Evolutionary conservation across 768 basidiomycete species (phyloP), one percentile per base, ranked within the genome.

Genomic region (Clitopilus passeckerianus): DNA sequence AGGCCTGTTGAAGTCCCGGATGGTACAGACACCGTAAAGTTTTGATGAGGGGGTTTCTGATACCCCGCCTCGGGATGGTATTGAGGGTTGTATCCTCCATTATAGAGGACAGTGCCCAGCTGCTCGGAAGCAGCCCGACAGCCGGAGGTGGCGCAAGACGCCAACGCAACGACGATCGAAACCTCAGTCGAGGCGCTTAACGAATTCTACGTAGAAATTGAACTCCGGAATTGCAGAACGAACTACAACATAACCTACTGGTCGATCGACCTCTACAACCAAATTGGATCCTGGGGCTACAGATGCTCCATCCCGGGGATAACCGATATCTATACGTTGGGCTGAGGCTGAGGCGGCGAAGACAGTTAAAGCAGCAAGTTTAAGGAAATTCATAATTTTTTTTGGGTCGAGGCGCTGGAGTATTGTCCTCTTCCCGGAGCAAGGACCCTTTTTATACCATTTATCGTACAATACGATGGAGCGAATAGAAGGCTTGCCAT

Each of bases 251-350:
- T 41, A 56, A 71, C 80, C n/a, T 66, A 84, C 83, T 5, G 80
- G 80, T 56, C 74, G 72, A 58, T 79, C 78, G 6, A 85, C 64
- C 60, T 81, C 77, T 1, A 84, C 77, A 5, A 67, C 74, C 27
- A 85, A 37, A 9, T 64, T 64, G 6, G 61, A 65, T 5, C 83
- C 83, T 23, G 76, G 61, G 8, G 34, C 53, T 9, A 84, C 71
- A 8, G 65, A 57, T 4, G 71, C 59, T 5, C 71, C 74, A 2
- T 68, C 64, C 6, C 69, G 62, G 5, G 84, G 84, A 18, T 67
- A 66, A 7, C 77, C 76, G 35, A 86, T 79, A 14, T 14, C 24
- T 3, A 70, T 72, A 8, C 59, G 58, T 60, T 86, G 84, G 5
- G 79, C 82, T 41, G 78, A 64, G 30, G 70, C 73, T 23, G 65